Evolutionary conservation across 2,329 filamentous ascomycete species (phyloP), one percentile per base, ranked within the genome.

Genomic region (Pseudogymnoascus sp.): DNA sequence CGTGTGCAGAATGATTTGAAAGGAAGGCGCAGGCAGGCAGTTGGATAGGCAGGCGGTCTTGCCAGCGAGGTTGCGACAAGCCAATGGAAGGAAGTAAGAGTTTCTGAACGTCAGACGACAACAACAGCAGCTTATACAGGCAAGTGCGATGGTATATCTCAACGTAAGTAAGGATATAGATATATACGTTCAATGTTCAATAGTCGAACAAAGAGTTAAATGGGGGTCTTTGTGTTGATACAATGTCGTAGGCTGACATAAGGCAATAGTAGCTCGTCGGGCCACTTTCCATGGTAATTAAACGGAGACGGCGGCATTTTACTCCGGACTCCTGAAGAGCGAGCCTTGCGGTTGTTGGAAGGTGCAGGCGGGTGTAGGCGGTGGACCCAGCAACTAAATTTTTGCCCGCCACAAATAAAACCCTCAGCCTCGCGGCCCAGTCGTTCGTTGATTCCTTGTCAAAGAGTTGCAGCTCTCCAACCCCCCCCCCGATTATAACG

Each of bases 321-420:
- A 18, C 6, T 54, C 43, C 43, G 43, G 8, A 25, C 43, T 54
- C 43, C 43, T 54, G 43, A 47, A 25, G 1, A 18, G 4, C 28
- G 25, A 54, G 43, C 43, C 43, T 54, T 54, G 43, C 25, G 25
- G 43, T 8, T 43, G n/a, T 50, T 47, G 41, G 14, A 16, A 16
- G 25, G 43, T 32, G 43, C 7, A 7, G 28, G 28, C 4, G 4
- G 28, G 28, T 7, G 4, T 30, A 30, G 4, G 28, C 7, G 28
- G 41, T 30, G 43, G 43, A 32, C 43, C 43, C 43, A 54, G 43
- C 25, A 54, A 30, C 43, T 54, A 54, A 30, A 16, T n/a, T 54
- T 54, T 32, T 47, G 41, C 41, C 41, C 37, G 20, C 39, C 43
- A 54, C 43, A 54, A 54, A 54, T 54, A 54, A 54, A 30, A 32